Percentiles rank a stretch among this genome's conserved stretches.
phyloP scores from a whole-genome alignment of 805 yeast species.

The Scheffersomyces lignosus region DNA sequence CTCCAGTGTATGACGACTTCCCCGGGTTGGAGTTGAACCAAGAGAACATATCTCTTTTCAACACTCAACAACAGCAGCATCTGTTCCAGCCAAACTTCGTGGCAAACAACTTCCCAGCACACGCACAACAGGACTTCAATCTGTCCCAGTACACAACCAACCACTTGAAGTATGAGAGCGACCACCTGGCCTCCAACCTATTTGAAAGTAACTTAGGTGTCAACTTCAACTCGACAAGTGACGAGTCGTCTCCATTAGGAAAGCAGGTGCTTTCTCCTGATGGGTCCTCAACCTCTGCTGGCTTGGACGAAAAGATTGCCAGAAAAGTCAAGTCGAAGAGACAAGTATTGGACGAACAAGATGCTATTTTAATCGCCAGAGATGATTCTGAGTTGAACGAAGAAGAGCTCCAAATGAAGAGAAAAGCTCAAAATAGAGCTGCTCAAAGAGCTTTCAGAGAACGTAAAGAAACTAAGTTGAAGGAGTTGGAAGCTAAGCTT shows the following conservation, averaged over 20 bases:
- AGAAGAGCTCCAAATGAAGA: slow-evolving; percentile 49
- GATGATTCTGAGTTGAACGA: slow-evolving; percentile 41
- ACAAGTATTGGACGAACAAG: slow-evolving; percentile 34
- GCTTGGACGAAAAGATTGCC: neutral
- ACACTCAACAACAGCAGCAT: neutral
- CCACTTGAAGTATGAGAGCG: no score
- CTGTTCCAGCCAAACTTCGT: neutral
- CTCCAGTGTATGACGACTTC: slow-evolving; percentile 1
- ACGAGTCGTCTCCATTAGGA: neutral
- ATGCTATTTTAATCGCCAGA: slow-evolving; percentile 32
- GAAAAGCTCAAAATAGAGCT: slow-evolving; percentile 80
- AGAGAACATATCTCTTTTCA: slow-evolving; percentile 5
- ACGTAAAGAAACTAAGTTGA: slow-evolving; percentile 70
- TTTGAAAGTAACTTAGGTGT: slow-evolving; percentile 1
- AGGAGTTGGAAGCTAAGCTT: slow-evolving; percentile 64
- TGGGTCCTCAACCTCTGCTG: neutral
- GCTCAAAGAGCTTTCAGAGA: slow-evolving; percentile 88
- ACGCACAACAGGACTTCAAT: no score
- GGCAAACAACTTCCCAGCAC: neutral
- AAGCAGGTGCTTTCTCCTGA: slow-evolving; percentile 2
- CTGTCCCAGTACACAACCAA: neutral
- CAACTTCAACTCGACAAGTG: neutral
- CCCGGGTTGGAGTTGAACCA: slow-evolving; percentile 3
- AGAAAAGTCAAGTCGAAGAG: slow-evolving; percentile 19
- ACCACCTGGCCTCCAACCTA: neutral